Base-by-base conservation (phyloP, 257 asterid genomes). In the Avicennia marina region DNA sequence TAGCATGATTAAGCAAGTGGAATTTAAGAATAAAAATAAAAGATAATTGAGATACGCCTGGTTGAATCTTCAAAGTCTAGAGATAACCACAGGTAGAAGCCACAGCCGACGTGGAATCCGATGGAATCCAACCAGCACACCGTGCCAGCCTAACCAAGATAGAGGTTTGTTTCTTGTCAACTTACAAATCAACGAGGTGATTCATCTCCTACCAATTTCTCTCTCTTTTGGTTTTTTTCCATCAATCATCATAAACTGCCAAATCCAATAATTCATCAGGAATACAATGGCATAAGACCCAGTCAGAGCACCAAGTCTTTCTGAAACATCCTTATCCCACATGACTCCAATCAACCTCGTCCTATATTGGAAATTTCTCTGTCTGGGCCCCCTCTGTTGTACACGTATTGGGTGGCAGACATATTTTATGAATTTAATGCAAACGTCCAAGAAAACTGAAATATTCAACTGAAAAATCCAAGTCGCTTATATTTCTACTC, bases 231-330 rank as follows among this genome's bases (percentile, higher is more conserved):
- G n/a, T n/a, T n/a, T n/a, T n/a, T n/a, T n/a, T n/a, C n/a, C n/a
- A n/a, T n/a, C n/a, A n/a, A n/a, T n/a, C 13, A 21, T 43, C 3
- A 18, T n/a, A 18, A 33, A 19, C 7, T 27, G 26, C n/a, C n/a
- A n/a, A n/a, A n/a, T n/a, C 54, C 58, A 27, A 56, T 44, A 21
- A 49, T 48, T 22, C 36, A 69, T 46, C 33, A 21, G 13, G 40
- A 25, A 34, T 20, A 11, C 33, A 21, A 19, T 44, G 20, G 10
- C 4, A 17, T 12, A 10, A 42, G 75, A 70, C 75, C 8, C 4
- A 36, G 71, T 70, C 75, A 63, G 49, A 24, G 40, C 18, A 42
- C 69, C 10, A 32, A 51, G 18, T 16, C 17, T 24, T 24, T 9
- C 18, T 3, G 16, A 44, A 52, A 59, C 12, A 36, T 67, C 72